A percentile compares a stretch with the other conserved stretches of the same genome.
phyloP scores from a whole-genome alignment of 768 basidiomycete genomes.

The Panellus pusillus region DNA sequence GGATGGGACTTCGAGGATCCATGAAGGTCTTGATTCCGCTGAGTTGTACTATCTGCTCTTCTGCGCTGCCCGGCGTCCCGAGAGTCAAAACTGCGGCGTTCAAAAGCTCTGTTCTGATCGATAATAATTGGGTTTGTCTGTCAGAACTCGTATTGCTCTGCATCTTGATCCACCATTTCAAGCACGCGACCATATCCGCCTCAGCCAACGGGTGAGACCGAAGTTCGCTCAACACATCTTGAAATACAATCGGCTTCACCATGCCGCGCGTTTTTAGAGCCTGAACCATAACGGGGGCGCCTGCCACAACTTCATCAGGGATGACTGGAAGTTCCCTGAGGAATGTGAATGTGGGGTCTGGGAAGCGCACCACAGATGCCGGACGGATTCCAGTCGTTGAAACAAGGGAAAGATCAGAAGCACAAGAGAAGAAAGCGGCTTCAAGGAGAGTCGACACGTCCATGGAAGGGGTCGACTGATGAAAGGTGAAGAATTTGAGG shows the following conservation, averaged over 20 bases:
- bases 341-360: constrained; percentile 73
- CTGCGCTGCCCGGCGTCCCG: constrained; percentile 31
- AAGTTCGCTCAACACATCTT: constrained; percentile 82
- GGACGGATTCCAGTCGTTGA: constrained; percentile 72
- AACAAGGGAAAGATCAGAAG: constrained; percentile 62
- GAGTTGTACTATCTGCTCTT: constrained; percentile 66
- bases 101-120: constrained; percentile 61
- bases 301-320: constrained; percentile 56
- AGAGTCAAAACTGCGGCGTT: constrained; percentile 65
- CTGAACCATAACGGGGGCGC: constrained; percentile 60
- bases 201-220: constrained; percentile 66
- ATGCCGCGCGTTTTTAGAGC: constrained; percentile 61
- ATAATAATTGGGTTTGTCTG: constrained; percentile 35
- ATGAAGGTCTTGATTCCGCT: constrained; percentile 70
- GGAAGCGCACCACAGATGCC: constrained; percentile 68
- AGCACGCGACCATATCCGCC: constrained; percentile 74
- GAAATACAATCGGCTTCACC: constrained; percentile 73
- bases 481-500: constrained; percentile 88
- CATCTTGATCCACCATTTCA: constrained; percentile 80
- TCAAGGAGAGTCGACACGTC: constrained; percentile 75
- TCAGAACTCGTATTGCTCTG: constrained; percentile 33
- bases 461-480: constrained; percentile 80
- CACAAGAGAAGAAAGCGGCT: constrained; percentile 75
- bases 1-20: constrained; percentile 65
- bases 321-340: constrained; percentile 76